Evolutionary conservation across 805 yeast genomes (phyloP), one percentile per base, ranked within the genome.

Genomic region (Kuraishia piskuri): DNA sequence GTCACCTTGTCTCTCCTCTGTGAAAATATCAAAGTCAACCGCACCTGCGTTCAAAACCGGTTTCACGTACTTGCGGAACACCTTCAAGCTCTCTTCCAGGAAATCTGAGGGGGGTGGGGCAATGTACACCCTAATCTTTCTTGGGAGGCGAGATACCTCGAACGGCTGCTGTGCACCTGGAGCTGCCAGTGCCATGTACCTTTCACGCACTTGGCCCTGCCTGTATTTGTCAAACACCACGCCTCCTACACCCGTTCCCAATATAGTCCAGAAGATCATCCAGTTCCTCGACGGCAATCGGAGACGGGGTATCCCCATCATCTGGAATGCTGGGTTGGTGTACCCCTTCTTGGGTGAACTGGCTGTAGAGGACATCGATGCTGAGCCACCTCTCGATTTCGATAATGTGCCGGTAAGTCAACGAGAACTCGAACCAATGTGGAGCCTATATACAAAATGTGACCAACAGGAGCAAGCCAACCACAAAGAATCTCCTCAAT

Each of bases 31-130:
- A 62, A 78, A 90, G 68, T 92, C 97, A 22, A 91, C 70, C 3
- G 96, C 96, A 7, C 89, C 86, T 2, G 96, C 77, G 58, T 86
- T 88, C 59, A 92, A 71, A 2, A 91, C 76, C 0, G 99, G 99
- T 69, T 92, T 92, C 58, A 90, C 77, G 63, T 80, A 90, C 52
- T 84, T 80, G 58, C 89, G 79, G 75, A 91, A 89, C 52, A 88
- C 78, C 56, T 77, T 79, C 68, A 87, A 63, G 10, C 92, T 82
- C 54, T 83, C 85, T 46, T 84, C 94, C 50, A 92, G 69, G 60
- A 82, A 88, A 65, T 92, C 97, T 61, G 88, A 88, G 21, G 99
- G 98, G 8, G 98, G 97, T n/a, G 99, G 99, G 0, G 96, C 96
- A 54, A 91, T 78, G 65, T 84, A 91, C 1, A 94, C 83, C 1